These are phyloP conservation scores for Penicillium crystallinum DNA, from an alignment of 495 filamentous ascomycete genomes.

Conservation along the genomic window DNA sequence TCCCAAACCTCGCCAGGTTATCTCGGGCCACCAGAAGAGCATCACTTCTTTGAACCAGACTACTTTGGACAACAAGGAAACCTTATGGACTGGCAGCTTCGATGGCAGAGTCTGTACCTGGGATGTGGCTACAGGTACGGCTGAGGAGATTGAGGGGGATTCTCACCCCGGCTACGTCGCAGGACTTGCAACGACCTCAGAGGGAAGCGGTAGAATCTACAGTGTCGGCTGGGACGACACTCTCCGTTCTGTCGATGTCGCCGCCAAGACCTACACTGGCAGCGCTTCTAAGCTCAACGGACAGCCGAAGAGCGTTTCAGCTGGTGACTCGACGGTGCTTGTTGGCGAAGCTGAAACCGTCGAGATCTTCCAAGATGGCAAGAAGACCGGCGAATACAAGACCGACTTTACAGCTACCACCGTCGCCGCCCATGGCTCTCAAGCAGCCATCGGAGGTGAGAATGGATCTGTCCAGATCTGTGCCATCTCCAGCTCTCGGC, in stretches of 20 bases:
- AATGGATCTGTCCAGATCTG: slow-evolving; percentile 69
- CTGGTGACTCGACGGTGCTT: slow-evolving; percentile 44
- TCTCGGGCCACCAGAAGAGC: slow-evolving; percentile 92
- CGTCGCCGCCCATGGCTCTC: slow-evolving; percentile 58
- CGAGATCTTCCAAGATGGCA: slow-evolving; percentile 56
- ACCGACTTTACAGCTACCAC: slow-evolving; percentile 63
- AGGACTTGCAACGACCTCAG: slow-evolving; percentile 57
- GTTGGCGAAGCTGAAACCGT: slow-evolving; percentile 64
- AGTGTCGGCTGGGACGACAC: slow-evolving; percentile 96
- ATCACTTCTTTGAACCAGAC: slow-evolving; percentile 68
- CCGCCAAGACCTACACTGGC: slow-evolving; percentile 55
- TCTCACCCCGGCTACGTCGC: slow-evolving; percentile 77
- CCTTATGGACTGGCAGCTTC: slow-evolving; percentile 83
- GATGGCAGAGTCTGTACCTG: slow-evolving; percentile 82
- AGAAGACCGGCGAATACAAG: slow-evolving; percentile 53
- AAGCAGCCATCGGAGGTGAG: slow-evolving; percentile 72
- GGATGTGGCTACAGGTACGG: slow-evolving; percentile 65
- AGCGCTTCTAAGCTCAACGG: slow-evolving; percentile 46
- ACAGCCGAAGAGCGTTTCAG: slow-evolving; percentile 57
- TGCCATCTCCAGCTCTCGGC: slow-evolving; percentile 45
- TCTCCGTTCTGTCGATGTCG: slow-evolving; percentile 66
- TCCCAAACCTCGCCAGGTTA: slow-evolving; percentile 59
- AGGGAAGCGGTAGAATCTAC: slow-evolving; percentile 57
- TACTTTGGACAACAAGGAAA: slow-evolving; percentile 39
- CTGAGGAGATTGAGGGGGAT: slow-evolving; percentile 67